Evolutionary conservation across 2,329 filamentous ascomycete species (phyloP), one percentile per base, ranked within the genome.

Genomic region (Mycocentrospora acerina): DNA sequence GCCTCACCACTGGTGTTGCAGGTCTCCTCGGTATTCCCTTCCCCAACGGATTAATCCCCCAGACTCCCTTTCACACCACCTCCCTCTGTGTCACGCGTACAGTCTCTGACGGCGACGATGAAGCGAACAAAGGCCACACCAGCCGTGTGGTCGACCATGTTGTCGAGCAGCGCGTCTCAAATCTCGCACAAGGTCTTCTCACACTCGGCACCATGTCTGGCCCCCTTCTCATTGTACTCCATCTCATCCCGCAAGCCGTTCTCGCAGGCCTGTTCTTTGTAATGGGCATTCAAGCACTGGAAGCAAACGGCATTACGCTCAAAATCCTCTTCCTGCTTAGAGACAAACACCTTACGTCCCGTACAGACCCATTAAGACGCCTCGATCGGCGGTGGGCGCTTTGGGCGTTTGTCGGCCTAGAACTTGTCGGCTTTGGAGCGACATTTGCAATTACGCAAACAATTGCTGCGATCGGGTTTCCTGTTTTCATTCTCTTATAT

Each of bases 391-490:
- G 66, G 8, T 69, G 45, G 34, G 62, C 74, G 12, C 73, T 81
- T 17, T 57, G 68, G 43, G 67, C 71, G 2, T 82, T 77, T 49
- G 68, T 80, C 1, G 68, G 62, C 10, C 70, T 77, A 14, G 77
- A 82, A 51, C 51, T 77, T 2, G 28, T 76, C 3, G 74, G 72
- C 2, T 78, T 81, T 14, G 71, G 70, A 1, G 71, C 73, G 6
- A 77, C 73, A 3, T 77, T 82, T 10, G 79, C 76, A 0, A 77
- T 82, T 35, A 79, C 77, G 2, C 77, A 81, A 56, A 82, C 79
- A 0, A 75, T 81, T 16, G 79, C 75, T 0, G 79, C 78, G 0
- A 79, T 82, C 48, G 76, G 77, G 0, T 82, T 82, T 45, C 79
- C 79, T 0, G 70, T 82, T 11, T 70, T 81, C 35, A 80, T 82